phyloP scores from a whole-genome alignment of 345 rosid genomes.

The Hirschfeldia incana region DNA sequence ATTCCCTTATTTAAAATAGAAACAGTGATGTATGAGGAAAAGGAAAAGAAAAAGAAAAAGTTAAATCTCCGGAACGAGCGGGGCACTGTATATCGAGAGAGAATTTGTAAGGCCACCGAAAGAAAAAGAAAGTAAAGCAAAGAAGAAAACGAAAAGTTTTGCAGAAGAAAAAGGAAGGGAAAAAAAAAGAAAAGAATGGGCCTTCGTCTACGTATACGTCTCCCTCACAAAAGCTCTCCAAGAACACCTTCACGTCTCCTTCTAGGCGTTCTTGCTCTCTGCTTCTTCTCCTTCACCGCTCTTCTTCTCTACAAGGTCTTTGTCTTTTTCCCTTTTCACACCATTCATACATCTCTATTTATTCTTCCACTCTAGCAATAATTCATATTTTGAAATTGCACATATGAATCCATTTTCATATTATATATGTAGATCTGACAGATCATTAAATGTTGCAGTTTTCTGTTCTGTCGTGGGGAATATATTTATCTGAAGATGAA shows the following conservation, averaged over 20 bases:
- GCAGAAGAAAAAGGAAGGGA: neutral
- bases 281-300: slow-evolving; percentile 56
- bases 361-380: neutral
- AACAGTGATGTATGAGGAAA: neutral
- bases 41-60: neutral
- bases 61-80: slow-evolving; percentile 26
- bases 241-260: slow-evolving; percentile 59
- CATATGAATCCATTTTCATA: neutral
- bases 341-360: neutral
- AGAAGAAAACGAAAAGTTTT: slow-evolving; percentile 2
- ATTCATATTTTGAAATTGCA: neutral
- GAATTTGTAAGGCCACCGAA: slow-evolving; percentile 18
- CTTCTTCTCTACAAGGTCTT: slow-evolving; percentile 73
- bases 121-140: neutral
- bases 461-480: neutral
- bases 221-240: slow-evolving; percentile 40
- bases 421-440: neutral
- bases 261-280: slow-evolving; percentile 47
- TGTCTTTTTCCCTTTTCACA: neutral
- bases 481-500: slow-evolving; percentile 8
- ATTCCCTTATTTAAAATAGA: neutral
- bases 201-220: slow-evolving; percentile 42
- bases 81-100: slow-evolving; percentile 23
- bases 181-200: neutral
- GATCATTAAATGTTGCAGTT: neutral